A percentile compares a stretch with the other conserved stretches of the same genome.
Evolutionary conservation across 2,329 filamentous ascomycete genomes (phyloP).

Genomic region (Nemania abortiva): DNA sequence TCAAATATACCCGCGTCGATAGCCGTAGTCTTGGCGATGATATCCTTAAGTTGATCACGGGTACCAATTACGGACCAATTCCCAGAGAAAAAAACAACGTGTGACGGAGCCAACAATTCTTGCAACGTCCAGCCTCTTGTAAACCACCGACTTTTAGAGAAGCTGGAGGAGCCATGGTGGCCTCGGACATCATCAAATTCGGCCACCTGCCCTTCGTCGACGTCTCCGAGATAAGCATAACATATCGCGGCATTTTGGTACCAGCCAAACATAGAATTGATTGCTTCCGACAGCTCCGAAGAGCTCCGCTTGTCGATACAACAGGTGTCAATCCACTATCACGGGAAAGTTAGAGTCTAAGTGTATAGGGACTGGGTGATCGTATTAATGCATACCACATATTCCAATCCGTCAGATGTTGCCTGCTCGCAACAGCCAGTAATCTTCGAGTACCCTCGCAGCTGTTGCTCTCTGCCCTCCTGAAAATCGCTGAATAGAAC

Average conservation of each 20-base stretch:
- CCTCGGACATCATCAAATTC: neutral
- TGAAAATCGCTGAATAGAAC: constrained; percentile 23
- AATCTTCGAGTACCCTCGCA: constrained; percentile 18
- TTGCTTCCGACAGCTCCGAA: constrained; percentile 9
- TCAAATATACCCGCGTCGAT: constrained; percentile 16
- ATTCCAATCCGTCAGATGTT: constrained; percentile 22
- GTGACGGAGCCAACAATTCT: constrained; percentile 22
- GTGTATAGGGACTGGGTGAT: neutral
- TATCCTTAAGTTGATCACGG: constrained; percentile 4
- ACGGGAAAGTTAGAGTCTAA: too few species aligned
- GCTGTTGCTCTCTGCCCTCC: neutral
- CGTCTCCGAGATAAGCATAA: constrained; percentile 25
- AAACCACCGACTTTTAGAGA: constrained; percentile 16
- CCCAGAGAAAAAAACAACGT: constrained; percentile 17
- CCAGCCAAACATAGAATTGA: constrained; percentile 19
- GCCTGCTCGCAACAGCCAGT: constrained; percentile 12
- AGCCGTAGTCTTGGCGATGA: constrained; percentile 12
- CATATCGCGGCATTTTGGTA: constrained; percentile 25
- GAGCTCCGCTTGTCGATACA: constrained; percentile 29
- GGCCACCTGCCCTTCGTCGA: neutral
- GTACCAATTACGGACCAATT: constrained; percentile 15
- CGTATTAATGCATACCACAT: constrained; percentile 4
- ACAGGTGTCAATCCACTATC: constrained; percentile 29
- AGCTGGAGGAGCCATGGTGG: neutral
- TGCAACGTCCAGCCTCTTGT: constrained; percentile 1